Base-by-base conservation (phyloP, 148 eudicot genomes). In the Cornus florida region DNA sequence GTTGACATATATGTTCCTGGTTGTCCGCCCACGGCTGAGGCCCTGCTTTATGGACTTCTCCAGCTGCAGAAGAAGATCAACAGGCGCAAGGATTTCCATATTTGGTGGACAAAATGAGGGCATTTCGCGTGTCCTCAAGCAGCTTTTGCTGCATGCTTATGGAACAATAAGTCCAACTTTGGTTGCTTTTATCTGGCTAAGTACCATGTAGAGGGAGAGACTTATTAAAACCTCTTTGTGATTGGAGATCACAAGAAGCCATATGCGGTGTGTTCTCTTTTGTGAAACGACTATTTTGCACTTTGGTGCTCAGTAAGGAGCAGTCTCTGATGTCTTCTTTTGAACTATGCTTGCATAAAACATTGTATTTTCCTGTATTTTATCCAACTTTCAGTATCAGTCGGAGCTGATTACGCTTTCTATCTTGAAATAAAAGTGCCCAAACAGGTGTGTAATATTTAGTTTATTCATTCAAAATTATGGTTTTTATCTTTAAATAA, bases 21-120 rank as follows among this genome's bases (percentile, higher is more conserved):
- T 3, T 94, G 98, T 83, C 98, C 98, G 24, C 98, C 98, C 24
- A 92, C 97, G 17, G 97, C 98, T 0, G 98, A 94, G 87, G 97
- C 98, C 28, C 86, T 92, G 79, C 95, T 93, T 28, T 92, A 92
- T 62, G 99, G 99, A 73, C 81, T 96, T 67, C 93, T 96, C 71
- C 95, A 93, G 84, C 91, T 96, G 74, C 99, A 96, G 84, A 96
- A 96, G 88, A 95, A 95, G 90, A 95, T 95, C 84, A 92, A 87
- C 84, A 86, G 97, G 87, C 95, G 97, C 85, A 95, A 93, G 91
- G 99, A 93, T 84, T 95, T 93, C 86, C 96, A 89, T 48, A 88
- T 80, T 59, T 95, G 98, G 98, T 95, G 97, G 98, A 91, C 94
- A 80, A 90, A 93, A 82, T 95, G 81, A 93, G 72, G 7, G 1